A percentile compares a stretch with the other conserved stretches of the same genome.
phyloP scores from a whole-genome alignment of 2,329 filamentous ascomycete species.

The Cordyceps sp. region DNA sequence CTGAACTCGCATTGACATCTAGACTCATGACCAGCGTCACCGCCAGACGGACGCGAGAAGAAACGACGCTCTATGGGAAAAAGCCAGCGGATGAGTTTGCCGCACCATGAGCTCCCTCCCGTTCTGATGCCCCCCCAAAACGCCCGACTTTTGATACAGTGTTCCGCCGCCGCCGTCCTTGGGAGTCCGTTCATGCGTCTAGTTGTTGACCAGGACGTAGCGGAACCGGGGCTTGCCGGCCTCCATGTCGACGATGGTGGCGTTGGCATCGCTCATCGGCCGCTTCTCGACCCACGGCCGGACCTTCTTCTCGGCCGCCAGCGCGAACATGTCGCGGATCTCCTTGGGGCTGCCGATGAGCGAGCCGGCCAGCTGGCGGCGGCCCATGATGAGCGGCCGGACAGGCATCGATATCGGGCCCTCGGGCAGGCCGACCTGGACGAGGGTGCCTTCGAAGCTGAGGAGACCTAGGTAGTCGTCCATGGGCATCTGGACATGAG shows the following conservation, averaged over 20 bases:
- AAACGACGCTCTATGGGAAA: too few relatives aligned
- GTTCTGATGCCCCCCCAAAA: too few relatives aligned
- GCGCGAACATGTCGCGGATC: conserved; percentile 41
- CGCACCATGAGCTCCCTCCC: too few relatives aligned
- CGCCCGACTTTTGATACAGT: too few relatives aligned
- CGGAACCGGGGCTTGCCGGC: conserved; percentile 32
- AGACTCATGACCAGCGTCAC: too few relatives aligned
- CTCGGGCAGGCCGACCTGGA: conserved; percentile 38
- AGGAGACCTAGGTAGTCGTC: conserved; percentile 43
- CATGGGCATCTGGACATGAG: conserved; percentile 44
- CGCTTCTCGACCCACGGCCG: conserved; percentile 38
- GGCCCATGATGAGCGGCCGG: conserved; percentile 37
- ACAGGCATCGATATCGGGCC: conserved; percentile 4
- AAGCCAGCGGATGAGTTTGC: too few relatives aligned
- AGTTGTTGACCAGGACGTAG: conserved; percentile 24
- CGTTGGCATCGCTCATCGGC: conserved; percentile 38
- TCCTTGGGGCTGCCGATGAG: conserved; percentile 33
- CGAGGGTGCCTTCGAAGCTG: conserved; percentile 39
- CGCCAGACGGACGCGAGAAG: too few relatives aligned
- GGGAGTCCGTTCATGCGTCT: too few relatives aligned
- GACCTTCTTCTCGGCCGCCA: conserved; percentile 37
- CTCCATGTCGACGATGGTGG: conserved; percentile 38
- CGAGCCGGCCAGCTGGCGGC: conserved; percentile 28
- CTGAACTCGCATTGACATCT: too few relatives aligned
- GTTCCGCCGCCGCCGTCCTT: too few relatives aligned